Conservation (phyloP, 805 yeast genomes). For the Cyberlindnera petersonii region DNA sequence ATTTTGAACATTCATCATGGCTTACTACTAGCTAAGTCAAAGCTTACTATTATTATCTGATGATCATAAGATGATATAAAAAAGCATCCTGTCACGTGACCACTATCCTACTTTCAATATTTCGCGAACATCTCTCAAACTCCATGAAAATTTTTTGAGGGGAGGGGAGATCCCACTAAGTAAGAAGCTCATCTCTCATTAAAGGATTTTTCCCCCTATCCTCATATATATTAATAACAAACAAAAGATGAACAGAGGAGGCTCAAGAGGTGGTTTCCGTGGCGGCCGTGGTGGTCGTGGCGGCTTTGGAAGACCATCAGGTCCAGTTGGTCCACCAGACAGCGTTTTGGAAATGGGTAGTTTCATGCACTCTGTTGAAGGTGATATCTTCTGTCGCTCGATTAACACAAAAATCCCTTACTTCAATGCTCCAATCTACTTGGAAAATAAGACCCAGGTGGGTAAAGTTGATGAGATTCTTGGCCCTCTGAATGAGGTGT, state of each 20-base stretch:
- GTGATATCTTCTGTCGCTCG: constrained; percentile 94
- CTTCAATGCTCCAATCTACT: constrained; percentile 96
- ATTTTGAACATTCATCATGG: no score
- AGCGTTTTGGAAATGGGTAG: constrained; percentile 92
- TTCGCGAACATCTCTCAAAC: no score
- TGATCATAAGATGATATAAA: no score
- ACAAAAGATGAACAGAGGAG: constrained; percentile 38
- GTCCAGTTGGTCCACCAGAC: constrained; percentile 95
- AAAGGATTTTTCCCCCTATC: background rate
- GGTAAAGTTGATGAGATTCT: constrained; percentile 98
- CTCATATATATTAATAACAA: constrained; percentile 1
- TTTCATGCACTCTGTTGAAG: constrained; percentile 90
- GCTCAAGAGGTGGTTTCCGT: constrained; percentile 51
- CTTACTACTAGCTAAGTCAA: no score
- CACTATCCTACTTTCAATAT: no score
- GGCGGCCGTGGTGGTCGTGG: constrained; percentile 59
- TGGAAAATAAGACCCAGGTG: constrained; percentile 92
- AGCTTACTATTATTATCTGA: no score
- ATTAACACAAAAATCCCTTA: constrained; percentile 93
- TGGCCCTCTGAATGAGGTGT: constrained; percentile 98
- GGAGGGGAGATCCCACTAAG: constrained; percentile 7
- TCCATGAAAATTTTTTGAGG: constrained; percentile 13
- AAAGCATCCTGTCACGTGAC: no score
- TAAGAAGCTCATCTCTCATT: constrained; percentile 14
- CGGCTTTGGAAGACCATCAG: constrained; percentile 63